Percentiles rank a stretch among this genome's conserved stretches.
phyloP scores from a whole-genome alignment of 768 basidiomycete species.

The Amanita pallidorosea region DNA sequence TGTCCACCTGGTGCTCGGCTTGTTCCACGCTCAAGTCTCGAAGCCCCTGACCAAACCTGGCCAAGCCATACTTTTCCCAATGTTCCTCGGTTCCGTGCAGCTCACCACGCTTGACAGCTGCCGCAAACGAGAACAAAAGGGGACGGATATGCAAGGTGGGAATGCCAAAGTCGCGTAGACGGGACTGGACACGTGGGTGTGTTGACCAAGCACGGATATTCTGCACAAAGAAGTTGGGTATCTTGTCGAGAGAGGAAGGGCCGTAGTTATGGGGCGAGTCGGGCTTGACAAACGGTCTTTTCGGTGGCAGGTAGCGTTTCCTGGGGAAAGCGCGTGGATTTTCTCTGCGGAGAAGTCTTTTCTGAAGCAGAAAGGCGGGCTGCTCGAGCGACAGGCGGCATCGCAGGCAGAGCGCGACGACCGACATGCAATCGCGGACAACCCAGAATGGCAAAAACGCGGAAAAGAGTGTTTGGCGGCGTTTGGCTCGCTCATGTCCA shows the following conservation, averaged over 20 bases:
- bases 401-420: conserved; percentile 1
- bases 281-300: background rate
- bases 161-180: conserved; percentile 41
- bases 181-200: conserved; percentile 18
- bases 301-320: background rate
- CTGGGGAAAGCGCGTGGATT: background rate
- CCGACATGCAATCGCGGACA: background rate
- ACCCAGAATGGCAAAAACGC: no score
- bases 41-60: conserved; percentile 29
- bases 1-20: conserved; percentile 22
- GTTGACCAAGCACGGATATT: conserved; percentile 30
- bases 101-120: conserved; percentile 24
- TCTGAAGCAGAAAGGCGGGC: background rate
- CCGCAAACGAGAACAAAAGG: conserved; percentile 32
- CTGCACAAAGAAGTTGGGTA: conserved; percentile 22
- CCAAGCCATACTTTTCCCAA: conserved; percentile 26
- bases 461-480: background rate
- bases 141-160: conserved; percentile 22
- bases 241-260: conserved; percentile 10
- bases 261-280: background rate
- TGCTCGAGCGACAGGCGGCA: conserved; percentile 2
- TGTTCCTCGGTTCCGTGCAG: conserved; percentile 15
- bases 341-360: background rate
- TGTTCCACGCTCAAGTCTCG: conserved; percentile 5
- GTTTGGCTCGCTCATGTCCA: conserved; percentile 17